These are phyloP conservation scores for Puccinellia tenuiflora DNA, from an alignment of 176 grass and related monocot species.

Conservation along the genomic window DNA sequence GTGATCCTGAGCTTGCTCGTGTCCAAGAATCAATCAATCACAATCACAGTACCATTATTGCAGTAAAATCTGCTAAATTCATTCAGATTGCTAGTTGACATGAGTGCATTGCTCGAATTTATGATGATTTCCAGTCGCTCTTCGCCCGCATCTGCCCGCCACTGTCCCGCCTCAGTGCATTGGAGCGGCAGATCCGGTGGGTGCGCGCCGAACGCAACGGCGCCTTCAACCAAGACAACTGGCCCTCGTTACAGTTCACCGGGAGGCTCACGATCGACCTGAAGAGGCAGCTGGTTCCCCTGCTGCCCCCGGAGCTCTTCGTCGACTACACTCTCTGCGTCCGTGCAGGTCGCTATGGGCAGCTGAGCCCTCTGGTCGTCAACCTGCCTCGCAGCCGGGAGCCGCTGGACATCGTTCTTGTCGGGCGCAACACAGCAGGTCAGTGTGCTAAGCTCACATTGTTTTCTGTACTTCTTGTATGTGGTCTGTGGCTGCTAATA, in stretches of 20 bases:
- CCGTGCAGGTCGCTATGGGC: too few species aligned
- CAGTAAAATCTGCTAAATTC: too few species aligned
- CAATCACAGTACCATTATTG: background rate
- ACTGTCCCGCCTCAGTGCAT: background rate
- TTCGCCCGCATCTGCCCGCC: background rate
- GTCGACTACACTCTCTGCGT: too few species aligned
- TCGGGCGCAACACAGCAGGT: too few species aligned
- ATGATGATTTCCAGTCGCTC: too few species aligned
- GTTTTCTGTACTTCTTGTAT: background rate
- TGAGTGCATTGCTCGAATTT: too few species aligned
- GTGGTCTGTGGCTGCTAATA: background rate
- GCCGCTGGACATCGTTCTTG: too few species aligned
- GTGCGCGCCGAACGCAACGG: background rate
- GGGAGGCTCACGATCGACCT: background rate
- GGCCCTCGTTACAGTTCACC: background rate
- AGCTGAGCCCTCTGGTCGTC: too few species aligned
- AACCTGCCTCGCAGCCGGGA: too few species aligned
- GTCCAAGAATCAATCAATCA: background rate
- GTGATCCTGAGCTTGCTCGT: too few species aligned
- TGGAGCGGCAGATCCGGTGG: slow-evolving; percentile 7
- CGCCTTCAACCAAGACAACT: background rate
- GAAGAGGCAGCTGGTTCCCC: background rate
- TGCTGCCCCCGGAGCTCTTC: background rate
- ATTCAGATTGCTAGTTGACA: too few species aligned
- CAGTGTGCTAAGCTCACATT: too few species aligned